Conservation (phyloP, 805 yeast genomes). For the Candida awuae region DNA sequence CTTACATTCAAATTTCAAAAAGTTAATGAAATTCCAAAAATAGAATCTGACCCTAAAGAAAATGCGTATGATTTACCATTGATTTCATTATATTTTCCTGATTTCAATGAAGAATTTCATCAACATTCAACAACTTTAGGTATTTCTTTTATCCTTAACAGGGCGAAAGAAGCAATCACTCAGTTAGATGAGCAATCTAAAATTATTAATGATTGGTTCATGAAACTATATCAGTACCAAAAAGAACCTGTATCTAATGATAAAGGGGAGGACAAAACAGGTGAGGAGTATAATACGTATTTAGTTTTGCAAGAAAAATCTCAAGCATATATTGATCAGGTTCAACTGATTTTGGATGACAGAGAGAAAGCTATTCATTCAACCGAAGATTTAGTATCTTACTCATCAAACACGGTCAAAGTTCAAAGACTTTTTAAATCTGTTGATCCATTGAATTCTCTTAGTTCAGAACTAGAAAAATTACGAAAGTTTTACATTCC, state of each 20-base stretch:
- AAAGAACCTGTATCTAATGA: conserved; percentile 35
- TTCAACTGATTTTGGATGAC: conserved; percentile 41
- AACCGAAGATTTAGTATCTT: conserved; percentile 14
- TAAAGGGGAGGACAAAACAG: conserved; percentile 33
- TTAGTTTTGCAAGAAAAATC: conserved; percentile 69
- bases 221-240: conserved; percentile 35
- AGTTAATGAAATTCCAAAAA: background rate
- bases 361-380: conserved; percentile 32
- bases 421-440: background rate
- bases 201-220: conserved; percentile 45
- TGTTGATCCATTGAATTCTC: background rate
- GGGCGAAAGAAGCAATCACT: conserved; percentile 18
- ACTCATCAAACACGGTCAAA: conserved; percentile 1
- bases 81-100: conserved; percentile 7
- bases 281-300: conserved; percentile 72
- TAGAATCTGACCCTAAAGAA: conserved; percentile 4
- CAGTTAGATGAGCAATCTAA: conserved; percentile 46
- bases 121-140: conserved; percentile 12
- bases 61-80: conserved; percentile 2
- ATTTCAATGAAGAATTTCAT: conserved; percentile 1
- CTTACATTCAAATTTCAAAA: conserved; percentile 6
- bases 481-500: conserved; percentile 26
- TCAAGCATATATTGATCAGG: conserved; percentile 45
- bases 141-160: conserved; percentile 21
- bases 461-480: conserved; percentile 9